Percentiles rank a stretch among this genome's conserved stretches.
Conservation (phyloP, 2,329 filamentous ascomycete species). For the Ceratocystis huliohia region DNA sequence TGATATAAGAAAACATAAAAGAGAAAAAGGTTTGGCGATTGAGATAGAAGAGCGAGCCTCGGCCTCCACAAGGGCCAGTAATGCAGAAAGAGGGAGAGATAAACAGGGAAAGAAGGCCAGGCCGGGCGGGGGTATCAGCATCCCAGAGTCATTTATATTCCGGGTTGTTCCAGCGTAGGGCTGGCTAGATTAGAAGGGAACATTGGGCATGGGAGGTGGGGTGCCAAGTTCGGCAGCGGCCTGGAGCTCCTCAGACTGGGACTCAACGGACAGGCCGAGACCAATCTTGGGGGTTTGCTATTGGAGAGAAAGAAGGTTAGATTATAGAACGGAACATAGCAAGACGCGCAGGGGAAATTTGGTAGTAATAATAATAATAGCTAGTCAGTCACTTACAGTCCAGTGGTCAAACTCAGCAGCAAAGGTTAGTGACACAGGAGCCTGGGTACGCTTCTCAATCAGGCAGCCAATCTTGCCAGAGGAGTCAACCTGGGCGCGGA, state of each 20-base stretch:
- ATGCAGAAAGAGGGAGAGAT: not conserved
- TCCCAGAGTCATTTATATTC: not conserved
- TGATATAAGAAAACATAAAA: slow-evolving; percentile 11
- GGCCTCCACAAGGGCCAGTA: not conserved
- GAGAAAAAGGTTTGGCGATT: slow-evolving; percentile 13
- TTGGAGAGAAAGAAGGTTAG: slow-evolving; percentile 10
- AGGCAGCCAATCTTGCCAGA: slow-evolving; percentile 86
- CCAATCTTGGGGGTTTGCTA: slow-evolving; percentile 94
- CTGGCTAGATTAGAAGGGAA: slow-evolving; percentile 46
- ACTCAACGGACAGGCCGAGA: slow-evolving; percentile 83
- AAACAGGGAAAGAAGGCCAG: not conserved
- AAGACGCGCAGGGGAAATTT: no score
- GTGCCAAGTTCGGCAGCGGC: slow-evolving; percentile 60
- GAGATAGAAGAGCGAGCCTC: slow-evolving; percentile 4
- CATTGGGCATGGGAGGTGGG: slow-evolving; percentile 41
- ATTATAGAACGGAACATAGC: no score
- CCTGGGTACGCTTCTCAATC: slow-evolving; percentile 89
- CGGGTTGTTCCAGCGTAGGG: slow-evolving; percentile 8
- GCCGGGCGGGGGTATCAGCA: not conserved
- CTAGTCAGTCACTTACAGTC: slow-evolving; percentile 51
- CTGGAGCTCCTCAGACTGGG: slow-evolving; percentile 71
- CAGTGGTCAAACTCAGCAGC: slow-evolving; percentile 92
- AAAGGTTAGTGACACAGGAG: slow-evolving; percentile 85
- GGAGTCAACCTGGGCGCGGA: slow-evolving; percentile 91
- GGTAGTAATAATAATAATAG: no score